Percentiles rank a stretch among this genome's conserved stretches.
These are phyloP conservation scores for Aspergillus sp. DNA, from an alignment of 2,329 filamentous ascomycete species.

Conservation along the genomic window DNA sequence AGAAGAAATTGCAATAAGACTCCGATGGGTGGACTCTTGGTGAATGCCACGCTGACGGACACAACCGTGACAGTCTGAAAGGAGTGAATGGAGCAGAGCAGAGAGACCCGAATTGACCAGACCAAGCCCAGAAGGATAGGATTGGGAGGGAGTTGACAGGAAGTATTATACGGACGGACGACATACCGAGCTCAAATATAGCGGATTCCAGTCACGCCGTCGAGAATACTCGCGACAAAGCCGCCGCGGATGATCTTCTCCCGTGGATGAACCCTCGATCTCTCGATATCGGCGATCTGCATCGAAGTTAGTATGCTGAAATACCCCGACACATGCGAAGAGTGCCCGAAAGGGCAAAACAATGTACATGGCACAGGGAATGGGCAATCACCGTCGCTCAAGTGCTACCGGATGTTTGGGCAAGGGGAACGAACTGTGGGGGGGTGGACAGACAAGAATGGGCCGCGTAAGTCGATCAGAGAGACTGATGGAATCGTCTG, in stretches of 20 bases:
- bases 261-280: neutral
- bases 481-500: neutral
- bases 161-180: neutral
- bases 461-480: neutral
- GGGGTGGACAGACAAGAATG: no score
- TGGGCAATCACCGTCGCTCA: slow-evolving; percentile 5
- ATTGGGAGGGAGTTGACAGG: no score
- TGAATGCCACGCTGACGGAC: no score
- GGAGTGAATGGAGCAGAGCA: no score
- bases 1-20: no score
- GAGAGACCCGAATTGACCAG: no score
- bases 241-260: neutral
- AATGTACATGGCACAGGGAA: slow-evolving; percentile 16
- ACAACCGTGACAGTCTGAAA: no score
- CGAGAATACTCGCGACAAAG: neutral
- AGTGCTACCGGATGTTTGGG: neutral
- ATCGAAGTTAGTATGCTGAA: neutral
- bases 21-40: no score
- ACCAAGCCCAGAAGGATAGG: no score
- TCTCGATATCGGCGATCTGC: neutral
- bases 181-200: neutral
- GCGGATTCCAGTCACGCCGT: neutral
- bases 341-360: slow-evolving; percentile 6
- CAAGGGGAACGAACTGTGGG: neutral
- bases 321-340: slow-evolving; percentile 3